Conservation (phyloP, 805 yeast genomes). For the Candida oleophila region DNA sequence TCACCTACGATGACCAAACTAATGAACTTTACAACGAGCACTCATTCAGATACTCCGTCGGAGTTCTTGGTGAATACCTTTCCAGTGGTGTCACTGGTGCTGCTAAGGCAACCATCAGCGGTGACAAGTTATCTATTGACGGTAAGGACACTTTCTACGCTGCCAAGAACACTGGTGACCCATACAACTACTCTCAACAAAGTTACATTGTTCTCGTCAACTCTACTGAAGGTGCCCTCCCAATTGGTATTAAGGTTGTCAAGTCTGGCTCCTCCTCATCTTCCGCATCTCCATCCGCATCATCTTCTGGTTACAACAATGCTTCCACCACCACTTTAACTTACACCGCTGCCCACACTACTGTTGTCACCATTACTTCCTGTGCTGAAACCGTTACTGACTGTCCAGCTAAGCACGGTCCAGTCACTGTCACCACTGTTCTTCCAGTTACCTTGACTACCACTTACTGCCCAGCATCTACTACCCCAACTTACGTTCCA, state of each 20-base stretch:
- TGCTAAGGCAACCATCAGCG: conserved; percentile 12
- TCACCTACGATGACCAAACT: conserved; percentile 18
- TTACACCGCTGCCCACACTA: conserved; percentile 2
- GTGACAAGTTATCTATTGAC: conserved; percentile 14
- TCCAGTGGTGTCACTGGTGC: conserved; percentile 8
- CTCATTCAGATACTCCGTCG: neutral
- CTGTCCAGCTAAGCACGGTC: conserved; percentile 8
- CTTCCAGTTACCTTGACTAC: conserved; percentile 6
- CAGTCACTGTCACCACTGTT: conserved; percentile 2
- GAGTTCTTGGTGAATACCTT: conserved; percentile 1
- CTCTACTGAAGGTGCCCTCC: neutral
- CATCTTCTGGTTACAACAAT: conserved; percentile 1
- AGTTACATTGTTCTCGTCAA: conserved; percentile 12
- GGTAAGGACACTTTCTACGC: conserved; percentile 23
- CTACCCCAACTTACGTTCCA: conserved; percentile 1
- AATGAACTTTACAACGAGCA: neutral
- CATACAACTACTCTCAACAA: conserved; percentile 22
- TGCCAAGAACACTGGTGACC: conserved; percentile 27
- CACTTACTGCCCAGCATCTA: conserved; percentile 7
- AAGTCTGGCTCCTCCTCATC: neutral
- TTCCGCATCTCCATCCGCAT: neutral
- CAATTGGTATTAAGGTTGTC: neutral
- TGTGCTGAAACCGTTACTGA: conserved; percentile 13
- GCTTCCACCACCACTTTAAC: conserved; percentile 6
- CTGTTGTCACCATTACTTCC: conserved; percentile 16